Evolutionary conservation across 352 stramenopile species (phyloP), one percentile per base, ranked within the genome.

Genomic region (Phytophthora nicotianae): DNA sequence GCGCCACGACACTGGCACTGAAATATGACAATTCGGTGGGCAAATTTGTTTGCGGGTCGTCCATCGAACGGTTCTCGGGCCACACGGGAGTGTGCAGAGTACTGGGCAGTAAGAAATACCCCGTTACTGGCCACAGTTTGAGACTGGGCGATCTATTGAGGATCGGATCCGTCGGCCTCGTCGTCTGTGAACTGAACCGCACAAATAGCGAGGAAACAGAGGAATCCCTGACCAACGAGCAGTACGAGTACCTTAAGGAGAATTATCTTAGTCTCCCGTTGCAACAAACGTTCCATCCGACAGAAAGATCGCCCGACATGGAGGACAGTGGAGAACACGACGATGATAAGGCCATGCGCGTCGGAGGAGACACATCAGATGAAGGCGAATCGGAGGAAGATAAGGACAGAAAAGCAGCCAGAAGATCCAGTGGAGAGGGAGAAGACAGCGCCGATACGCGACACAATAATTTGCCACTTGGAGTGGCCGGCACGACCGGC

Each of bases 41-140:
- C 1, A 91, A 91, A 52, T 95, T 91, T 50, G 83, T 95, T 2
- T 95, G 86, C 60, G 86, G 86, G 5, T 91, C 86, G 58, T 92
- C 82, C 5, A 91, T 95, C 58, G 91, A 97, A 66, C 74, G 88
- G 5, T 97, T 97, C 73, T 97, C 89, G 37, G 87, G 90, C 23
- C 91, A 97, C 73, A 96, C 90, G 33, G 90, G 91, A 38, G 93
- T 96, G 33, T 97, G 91, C 62, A 75, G 87, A 61, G 90, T 97
- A 45, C 74, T 97, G 17, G 90, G 89, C 24, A 95, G 87, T 43
- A 94, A 95, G 58, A 92, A 93, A 55, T 90, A 94, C 48, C 81
- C 83, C 4, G 80, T 89, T 26, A 91, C 88, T 47, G 77, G 79
- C 10, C 86, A 95, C 49, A 85, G 59, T 32, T 74, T 96, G 32